Base-by-base conservation (phyloP, 129 eudicot genomes). In the Arctium lappa region DNA sequence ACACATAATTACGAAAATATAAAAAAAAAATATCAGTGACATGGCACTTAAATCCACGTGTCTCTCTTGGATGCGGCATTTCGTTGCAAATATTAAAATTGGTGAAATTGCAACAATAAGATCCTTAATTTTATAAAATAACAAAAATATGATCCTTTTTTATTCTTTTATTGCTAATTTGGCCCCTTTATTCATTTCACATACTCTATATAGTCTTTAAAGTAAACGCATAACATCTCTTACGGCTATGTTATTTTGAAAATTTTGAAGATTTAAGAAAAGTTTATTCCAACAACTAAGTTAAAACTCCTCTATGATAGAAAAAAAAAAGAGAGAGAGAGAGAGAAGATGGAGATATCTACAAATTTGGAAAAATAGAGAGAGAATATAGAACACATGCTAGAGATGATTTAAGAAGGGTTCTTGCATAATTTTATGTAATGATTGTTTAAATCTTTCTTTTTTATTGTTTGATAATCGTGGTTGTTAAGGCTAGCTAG, bases 21-120 rank as follows among this genome's bases (percentile, higher is more conserved):
- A 16, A 16, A 56, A 3, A 5, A 4, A 56, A 56, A 15, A 16
- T 22, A 22, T 12, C 29, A 60, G 68, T 60, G 68, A n/a, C 92
- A 78, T 89, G 92, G 80, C 91, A 37, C 0, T n/a, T 60, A 60
- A 10, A 69, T 73, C 80, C 63, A 15, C 16, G 13, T 34, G 42
- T 33, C 72, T 39, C 62, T 37, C 13, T 38, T 18, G 62, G 38
- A 78, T 66, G 82, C 82, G 82, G 82, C 82, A 32, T 38, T 66
- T 39, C 74, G 81, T 39, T 78, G 22, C 38, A 16, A n/a, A n/a
- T 9, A 18, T 22, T 63, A 27, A 39, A 27, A 9, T 60, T 13
- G 36, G 10, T 9, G 6, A 38, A 38, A 38, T 65, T 78, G 62
- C 63, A 78, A 60, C 22, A 16, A 60, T 60, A 16, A 60, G 16